Base-by-base conservation (phyloP, 257 asterid genomes). In the Solanum raphanifolium region DNA sequence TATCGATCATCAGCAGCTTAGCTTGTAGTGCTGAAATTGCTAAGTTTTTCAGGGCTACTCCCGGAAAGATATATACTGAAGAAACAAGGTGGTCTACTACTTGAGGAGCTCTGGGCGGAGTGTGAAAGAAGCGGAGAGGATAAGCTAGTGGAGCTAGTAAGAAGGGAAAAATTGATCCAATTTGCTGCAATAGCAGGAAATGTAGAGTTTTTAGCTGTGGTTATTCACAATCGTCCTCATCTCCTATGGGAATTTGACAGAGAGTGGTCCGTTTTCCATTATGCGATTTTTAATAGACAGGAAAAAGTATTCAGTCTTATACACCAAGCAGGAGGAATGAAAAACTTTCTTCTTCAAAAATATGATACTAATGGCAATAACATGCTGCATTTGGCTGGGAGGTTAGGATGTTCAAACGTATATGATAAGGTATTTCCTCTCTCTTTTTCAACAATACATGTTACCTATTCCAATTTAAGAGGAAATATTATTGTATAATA, bases 141-240 rank as follows among this genome's bases (percentile, higher is more conserved):
- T 7, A 2, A 43, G 34, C 35, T 74, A 62, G 4, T 18, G 16
- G 41, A 85, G 71, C 71, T 84, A 58, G 34, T 84, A 5, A 10
- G 23, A 18, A 0, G 65, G 20, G 0, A 27, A 29, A n/a, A 2
- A 4, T 58, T 88, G 46, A 71, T 88, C 32, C 87, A 86, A 4
- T 21, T 13, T 25, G 89, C 90, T 9, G 89, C 89, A 23, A 71
- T 5, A 35, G 66, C 13, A 25, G 92, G 92, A n/a, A 89, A 86
- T 72, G 58, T 86, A 10, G 90, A 87, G 86, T 86, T 91, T 29
- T 66, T 91, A 31, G 66, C 23, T 13, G 78, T 87, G 58, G 25
- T 90, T 35, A 46, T 86, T 31, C 74, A 73, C 3, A 34, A 46
- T 13, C 16, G 62, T 13, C 91, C 91, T 25, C 86, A 66, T 62